Conservation (phyloP, 2,329 filamentous ascomycete species). For the Piedraia hortae region DNA sequence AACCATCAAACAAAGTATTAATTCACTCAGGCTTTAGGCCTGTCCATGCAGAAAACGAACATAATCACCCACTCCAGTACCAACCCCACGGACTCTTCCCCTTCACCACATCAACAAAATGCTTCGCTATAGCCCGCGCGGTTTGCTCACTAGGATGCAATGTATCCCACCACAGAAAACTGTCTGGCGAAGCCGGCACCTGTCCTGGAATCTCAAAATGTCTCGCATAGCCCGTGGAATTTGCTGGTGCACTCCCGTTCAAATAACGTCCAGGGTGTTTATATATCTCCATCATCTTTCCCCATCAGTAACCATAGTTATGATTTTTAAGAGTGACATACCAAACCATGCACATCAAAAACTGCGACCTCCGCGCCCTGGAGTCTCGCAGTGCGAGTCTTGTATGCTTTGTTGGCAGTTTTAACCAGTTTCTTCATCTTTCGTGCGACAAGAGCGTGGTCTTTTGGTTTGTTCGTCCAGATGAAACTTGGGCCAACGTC, state of each 20-base stretch:
- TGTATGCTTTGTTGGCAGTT: slow-evolving; percentile 23
- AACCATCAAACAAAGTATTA: too few relatives aligned
- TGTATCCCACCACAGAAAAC: slow-evolving; percentile 47
- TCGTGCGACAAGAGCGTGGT: slow-evolving; percentile 22
- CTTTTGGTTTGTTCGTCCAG: slow-evolving; percentile 20
- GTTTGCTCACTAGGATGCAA: slow-evolving; percentile 43
- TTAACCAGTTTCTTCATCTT: slow-evolving; percentile 25
- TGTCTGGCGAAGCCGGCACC: slow-evolving; percentile 23
- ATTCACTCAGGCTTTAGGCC: too few relatives aligned
- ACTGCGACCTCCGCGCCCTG: slow-evolving; percentile 32
- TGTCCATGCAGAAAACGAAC: too few relatives aligned
- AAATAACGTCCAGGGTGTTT: slow-evolving; percentile 32
- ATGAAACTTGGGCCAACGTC: slow-evolving; percentile 12
- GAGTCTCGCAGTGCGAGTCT: slow-evolving; percentile 26
- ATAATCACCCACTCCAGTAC: slow-evolving; percentile 17
- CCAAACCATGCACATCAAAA: slow-evolving; percentile 37
- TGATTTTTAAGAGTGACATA: slow-evolving; percentile 5
- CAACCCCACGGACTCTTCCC: slow-evolving; percentile 21
- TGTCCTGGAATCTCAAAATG: slow-evolving; percentile 23
- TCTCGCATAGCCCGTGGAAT: slow-evolving; percentile 31
- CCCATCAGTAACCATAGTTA: too few relatives aligned
- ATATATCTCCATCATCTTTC: slow-evolving; percentile 35
- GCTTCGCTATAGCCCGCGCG: slow-evolving; percentile 26
- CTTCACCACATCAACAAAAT: slow-evolving; percentile 27
- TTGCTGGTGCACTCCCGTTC: slow-evolving; percentile 30